phyloP scores from a whole-genome alignment of 352 stramenopile genomes.

The Plasmopara muralis region DNA sequence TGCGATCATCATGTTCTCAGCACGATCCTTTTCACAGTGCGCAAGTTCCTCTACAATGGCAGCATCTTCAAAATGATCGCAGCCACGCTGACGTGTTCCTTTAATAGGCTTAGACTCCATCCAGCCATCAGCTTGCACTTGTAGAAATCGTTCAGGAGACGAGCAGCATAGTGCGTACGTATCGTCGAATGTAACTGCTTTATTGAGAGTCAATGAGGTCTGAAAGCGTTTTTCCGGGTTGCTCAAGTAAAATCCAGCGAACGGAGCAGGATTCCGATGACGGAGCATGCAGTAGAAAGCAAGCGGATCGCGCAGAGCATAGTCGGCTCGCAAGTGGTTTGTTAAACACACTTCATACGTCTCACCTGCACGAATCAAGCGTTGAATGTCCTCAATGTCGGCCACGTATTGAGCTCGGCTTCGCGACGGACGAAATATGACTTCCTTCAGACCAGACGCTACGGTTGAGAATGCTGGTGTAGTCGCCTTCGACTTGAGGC shows the following conservation, averaged over 20 bases:
- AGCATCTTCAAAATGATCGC: slow-evolving; percentile 37
- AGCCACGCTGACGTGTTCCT: slow-evolving; percentile 78
- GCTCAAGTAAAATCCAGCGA: slow-evolving; percentile 87
- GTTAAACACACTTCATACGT: slow-evolving; percentile 96
- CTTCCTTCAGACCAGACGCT: slow-evolving; percentile 10
- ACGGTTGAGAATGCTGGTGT: neutral
- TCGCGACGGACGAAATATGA: slow-evolving; percentile 58
- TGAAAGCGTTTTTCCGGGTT: slow-evolving; percentile 40
- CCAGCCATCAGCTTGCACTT: slow-evolving; percentile 47
- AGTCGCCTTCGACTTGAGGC: neutral
- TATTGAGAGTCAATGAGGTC: neutral
- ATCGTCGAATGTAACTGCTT: slow-evolving; percentile 13
- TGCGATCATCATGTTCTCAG: slow-evolving; percentile 98
- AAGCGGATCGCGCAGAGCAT: slow-evolving; percentile 38
- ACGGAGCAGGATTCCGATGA: slow-evolving; percentile 91
- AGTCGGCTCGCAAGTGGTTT: slow-evolving; percentile 81
- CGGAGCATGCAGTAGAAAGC: slow-evolving; percentile 90
- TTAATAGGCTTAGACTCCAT: slow-evolving; percentile 98
- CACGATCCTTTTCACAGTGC: slow-evolving; percentile 88
- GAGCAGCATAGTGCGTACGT: slow-evolving; percentile 92
- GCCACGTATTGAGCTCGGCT: slow-evolving; percentile 72
- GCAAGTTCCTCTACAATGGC: slow-evolving; percentile 70
- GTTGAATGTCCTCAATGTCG: slow-evolving; percentile 84
- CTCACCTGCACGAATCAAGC: slow-evolving; percentile 88
- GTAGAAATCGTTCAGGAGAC: slow-evolving; percentile 94